Base-by-base conservation (phyloP, 2,329 filamentous ascomycete species). In the Pestalotiopsis sp. region DNA sequence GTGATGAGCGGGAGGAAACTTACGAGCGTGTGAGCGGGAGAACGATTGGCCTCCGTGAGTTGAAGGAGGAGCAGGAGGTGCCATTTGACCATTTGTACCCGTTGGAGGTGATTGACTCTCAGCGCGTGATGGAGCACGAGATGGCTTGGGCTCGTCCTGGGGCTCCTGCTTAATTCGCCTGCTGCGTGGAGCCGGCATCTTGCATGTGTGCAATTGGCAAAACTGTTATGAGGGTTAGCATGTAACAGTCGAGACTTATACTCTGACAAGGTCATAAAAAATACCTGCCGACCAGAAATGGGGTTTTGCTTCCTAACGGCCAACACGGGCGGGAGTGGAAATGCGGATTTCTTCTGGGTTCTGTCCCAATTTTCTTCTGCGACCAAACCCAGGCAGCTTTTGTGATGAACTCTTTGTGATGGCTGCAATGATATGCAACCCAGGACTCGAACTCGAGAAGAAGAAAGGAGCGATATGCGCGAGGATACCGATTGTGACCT, bases 1-100 rank as follows among this genome's bases (percentile, higher is more conserved):
- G 52, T 31, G 41, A 23, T 66, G 45, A 52, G 41, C 13, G 6
- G n/a, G 49, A 58, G 13, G 17, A 5, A 13, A 70, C 68, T 20
- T 70, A 70, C 68, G 68, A 36, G 68, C 68, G 36, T 68, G 57
- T 5, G 68, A 70, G 12, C 68, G 67, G 23, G 45, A n/a, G 25
- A 68, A 67, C 3, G 66, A 60, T 38, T 61, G 65, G 49, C 20
- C 62, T 31, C 38, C 25, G 23, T 49, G 20, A 9, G 49, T 59
- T 7, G 65, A 60, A 2, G 52, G 41, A 14, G 38, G 23, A 41
- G 63, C 12, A 36, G 67, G 65, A 61, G 60, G 45, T 63, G 52
- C 17, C 61, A 69, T 69, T 17, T 25, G 56, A 31, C 64, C 12
- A 12, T 66, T 45, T 20, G 7, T 4, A 27, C 12, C 40, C 23